Evolutionary conservation across 176 grass and related monocot species (phyloP), one percentile per base, ranked within the genome.

Genomic region (Musa itinerans): DNA sequence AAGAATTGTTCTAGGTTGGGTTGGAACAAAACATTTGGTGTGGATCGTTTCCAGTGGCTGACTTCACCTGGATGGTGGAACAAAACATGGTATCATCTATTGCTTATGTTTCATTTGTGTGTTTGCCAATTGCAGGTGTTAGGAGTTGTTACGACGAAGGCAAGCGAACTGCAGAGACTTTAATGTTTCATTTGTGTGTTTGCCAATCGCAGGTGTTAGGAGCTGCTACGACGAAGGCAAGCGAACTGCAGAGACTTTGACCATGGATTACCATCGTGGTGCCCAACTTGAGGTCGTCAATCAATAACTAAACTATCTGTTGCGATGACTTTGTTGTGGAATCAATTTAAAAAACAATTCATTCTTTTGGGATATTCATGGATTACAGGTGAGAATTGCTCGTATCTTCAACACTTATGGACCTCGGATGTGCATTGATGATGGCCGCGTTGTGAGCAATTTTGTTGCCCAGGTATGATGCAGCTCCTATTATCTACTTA

Each of bases 201-300:
- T 59, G 0, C 13, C 16, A n/a, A n/a, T 19, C 63, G 71, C 76
- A 96, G 92, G 92, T 81, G 92, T 96, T 23, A 76, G 92, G 82
- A 92, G 92, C 23, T 96, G 92, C 75, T 96, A 96, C 13, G 92
- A 92, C 1, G 92, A 96, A 84, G 92, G 89, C 53, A 96, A 96
- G 77, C 89, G 92, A 26, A 89, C 92, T 7, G 89, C 92, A 51
- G 92, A 96, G 84, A 96, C 92, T 16, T 79, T 92, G 84, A 96
- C 92, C 70, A 96, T 96, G 92, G 92, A 96, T 63, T 96, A 96
- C 75, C 89, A 96, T 88, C 92, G 89, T 59, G 89, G 89, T 76
- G 92, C 89, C 21, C 86, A 92, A 77, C 81, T 96, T 14, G 89
- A 96, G 92, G 92, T 92, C 66, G 5, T 68, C 26, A 43, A 11